Conservation (phyloP, 192 early-diverging fungal genomes). For the Coemansia sp. region DNA sequence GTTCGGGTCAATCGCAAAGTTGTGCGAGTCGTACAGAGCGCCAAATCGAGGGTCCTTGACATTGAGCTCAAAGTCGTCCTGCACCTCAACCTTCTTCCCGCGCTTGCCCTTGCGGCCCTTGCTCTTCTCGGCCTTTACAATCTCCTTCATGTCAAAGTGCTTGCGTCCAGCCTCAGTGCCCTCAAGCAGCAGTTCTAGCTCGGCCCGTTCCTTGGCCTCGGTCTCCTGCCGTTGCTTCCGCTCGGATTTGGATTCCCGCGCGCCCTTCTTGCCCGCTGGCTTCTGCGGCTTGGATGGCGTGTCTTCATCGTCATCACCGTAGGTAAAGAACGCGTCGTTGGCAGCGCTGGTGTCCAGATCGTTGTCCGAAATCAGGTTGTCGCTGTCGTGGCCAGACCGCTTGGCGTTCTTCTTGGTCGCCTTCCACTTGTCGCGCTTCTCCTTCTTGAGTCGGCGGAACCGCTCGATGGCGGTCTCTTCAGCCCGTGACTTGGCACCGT, state of each 20-base stretch:
- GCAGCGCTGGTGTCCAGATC: conserved; percentile 52
- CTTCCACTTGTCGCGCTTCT: conserved; percentile 67
- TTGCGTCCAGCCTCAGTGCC: conserved; percentile 57
- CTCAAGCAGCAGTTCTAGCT: conserved; percentile 83
- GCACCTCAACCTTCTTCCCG: conserved; percentile 52
- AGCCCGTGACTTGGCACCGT: conserved; percentile 16
- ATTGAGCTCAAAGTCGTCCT: conserved; percentile 85
- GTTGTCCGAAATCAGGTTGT: conserved; percentile 56
- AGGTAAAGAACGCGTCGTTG: conserved; percentile 55
- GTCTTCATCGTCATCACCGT: conserved; percentile 38
- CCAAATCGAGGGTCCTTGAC: conserved; percentile 81
- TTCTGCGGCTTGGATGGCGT: conserved; percentile 2
- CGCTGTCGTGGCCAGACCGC: conserved; percentile 35
- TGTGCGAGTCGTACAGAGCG: conserved; percentile 71
- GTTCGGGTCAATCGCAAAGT: conserved; percentile 93
- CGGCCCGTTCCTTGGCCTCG: conserved; percentile 58
- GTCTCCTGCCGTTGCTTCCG: conserved; percentile 58
- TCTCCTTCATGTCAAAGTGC: conserved; percentile 86
- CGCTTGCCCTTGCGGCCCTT: conserved; percentile 44
- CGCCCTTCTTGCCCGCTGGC: conserved; percentile 35
- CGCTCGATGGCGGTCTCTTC: conserved; percentile 83
- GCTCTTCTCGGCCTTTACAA: conserved; percentile 79
- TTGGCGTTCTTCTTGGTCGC: conserved; percentile 20
- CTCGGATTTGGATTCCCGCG: conserved; percentile 40
- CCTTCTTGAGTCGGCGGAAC: conserved; percentile 77